These are phyloP conservation scores for Solanum bukasovii DNA, from an alignment of 257 asterid genomes.

Conservation along the genomic window DNA sequence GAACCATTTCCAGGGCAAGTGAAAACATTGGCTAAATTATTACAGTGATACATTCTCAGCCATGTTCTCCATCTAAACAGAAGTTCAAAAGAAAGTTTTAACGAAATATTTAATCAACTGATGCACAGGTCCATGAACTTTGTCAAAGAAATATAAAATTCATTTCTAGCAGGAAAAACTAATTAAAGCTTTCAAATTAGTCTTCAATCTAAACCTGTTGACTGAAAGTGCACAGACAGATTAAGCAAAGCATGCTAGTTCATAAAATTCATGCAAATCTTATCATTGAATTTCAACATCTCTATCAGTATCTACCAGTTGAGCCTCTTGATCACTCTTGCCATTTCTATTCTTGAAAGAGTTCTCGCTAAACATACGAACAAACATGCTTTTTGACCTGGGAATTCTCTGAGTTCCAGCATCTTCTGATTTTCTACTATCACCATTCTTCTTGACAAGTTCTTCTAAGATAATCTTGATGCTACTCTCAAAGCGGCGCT, in stretches of 20 bases:
- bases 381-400: conserved; percentile 63
- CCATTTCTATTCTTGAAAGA: conserved; percentile 16
- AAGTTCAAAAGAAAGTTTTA: background rate
- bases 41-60: background rate
- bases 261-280: background rate
- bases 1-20: background rate
- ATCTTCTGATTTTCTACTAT: conserved; percentile 7
- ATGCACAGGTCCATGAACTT: background rate
- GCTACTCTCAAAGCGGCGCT: conserved; percentile 74
- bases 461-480: conserved; percentile 45
- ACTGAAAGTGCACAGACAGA: background rate
- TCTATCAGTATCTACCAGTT: conserved; percentile 11
- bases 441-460: conserved; percentile 52
- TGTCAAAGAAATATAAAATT: background rate
- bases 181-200: background rate
- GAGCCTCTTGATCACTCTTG: conserved; percentile 34
- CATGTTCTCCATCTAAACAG: background rate
- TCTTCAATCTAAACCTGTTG: background rate
- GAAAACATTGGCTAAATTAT: background rate
- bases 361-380: conserved; percentile 36
- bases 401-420: conserved; percentile 10
- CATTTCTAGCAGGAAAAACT: background rate
- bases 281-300: conserved; percentile 29
- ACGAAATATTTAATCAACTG: background rate
- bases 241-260: background rate